Conservation (phyloP, 306 rosid genomes). For the Luffa acutangula region DNA sequence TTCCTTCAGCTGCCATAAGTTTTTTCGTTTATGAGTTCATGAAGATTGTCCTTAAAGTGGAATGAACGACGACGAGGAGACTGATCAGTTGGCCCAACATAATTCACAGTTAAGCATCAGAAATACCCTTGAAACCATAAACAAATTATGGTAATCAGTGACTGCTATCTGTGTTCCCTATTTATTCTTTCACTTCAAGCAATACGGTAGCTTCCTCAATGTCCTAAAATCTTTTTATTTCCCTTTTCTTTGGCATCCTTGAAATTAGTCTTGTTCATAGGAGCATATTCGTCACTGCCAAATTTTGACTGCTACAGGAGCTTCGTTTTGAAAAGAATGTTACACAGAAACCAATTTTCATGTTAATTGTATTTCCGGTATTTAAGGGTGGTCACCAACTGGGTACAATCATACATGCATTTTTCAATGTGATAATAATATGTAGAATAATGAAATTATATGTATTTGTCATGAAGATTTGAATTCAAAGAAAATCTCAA, state of each 20-base stretch:
- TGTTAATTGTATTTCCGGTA: not conserved
- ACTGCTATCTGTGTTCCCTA: not conserved
- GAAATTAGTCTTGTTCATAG: not conserved
- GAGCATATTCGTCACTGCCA: not conserved
- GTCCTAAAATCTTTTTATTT: not conserved
- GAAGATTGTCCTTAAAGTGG: constrained; percentile 92
- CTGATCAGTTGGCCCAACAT: not conserved
- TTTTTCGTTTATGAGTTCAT: constrained; percentile 90
- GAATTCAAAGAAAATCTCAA: not conserved
- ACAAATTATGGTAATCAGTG: not conserved
- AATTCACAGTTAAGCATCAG: not conserved
- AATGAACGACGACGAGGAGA: constrained; percentile 27
- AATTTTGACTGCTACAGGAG: constrained; percentile 6
- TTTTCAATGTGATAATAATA: not conserved
- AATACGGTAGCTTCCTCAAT: not conserved
- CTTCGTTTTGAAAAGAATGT: not conserved
- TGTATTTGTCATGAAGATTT: not conserved
- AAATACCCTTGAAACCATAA: not conserved
- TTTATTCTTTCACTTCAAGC: not conserved
- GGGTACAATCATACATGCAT: not conserved
- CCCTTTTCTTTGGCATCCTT: not conserved
- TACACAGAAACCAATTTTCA: not conserved
- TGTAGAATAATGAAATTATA: not conserved
- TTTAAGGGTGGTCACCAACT: not conserved
- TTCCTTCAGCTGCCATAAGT: constrained; percentile 92